A percentile compares a stretch with the other conserved stretches of the same genome.
Conservation (phyloP, 2,329 filamentous ascomycete genomes). For the Beauveria varroae region DNA sequence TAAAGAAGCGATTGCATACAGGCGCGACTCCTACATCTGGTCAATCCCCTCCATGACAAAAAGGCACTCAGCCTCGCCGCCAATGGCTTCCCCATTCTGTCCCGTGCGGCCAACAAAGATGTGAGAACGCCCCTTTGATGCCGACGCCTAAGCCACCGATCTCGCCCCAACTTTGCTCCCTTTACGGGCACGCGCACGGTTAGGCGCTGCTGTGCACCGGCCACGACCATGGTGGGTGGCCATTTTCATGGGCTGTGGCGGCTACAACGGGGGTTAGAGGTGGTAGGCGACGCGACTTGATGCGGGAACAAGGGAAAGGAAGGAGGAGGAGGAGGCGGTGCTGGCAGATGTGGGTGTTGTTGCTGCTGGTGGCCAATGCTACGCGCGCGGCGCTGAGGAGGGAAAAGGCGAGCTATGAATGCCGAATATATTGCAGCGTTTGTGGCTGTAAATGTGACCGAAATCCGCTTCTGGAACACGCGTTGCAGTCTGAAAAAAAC, state of each 20-base stretch:
- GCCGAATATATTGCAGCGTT: not conserved
- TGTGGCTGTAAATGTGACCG: slow-evolving; percentile 4
- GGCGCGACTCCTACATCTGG: too few species aligned
- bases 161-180: slow-evolving; percentile 5
- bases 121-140: too few species aligned
- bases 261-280: slow-evolving; percentile 15
- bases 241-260: slow-evolving; percentile 14
- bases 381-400: too few species aligned
- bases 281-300: not conserved
- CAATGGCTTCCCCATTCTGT: too few species aligned
- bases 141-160: too few species aligned
- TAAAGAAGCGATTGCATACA: too few species aligned
- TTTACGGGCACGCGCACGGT: slow-evolving; percentile 13
- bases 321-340: not conserved
- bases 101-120: too few species aligned
- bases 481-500: not conserved
- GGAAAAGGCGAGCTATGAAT: slow-evolving; percentile 9
- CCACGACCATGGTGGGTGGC: not conserved
- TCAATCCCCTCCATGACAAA: too few species aligned
- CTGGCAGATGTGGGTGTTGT: slow-evolving; percentile 15
- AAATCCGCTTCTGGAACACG: not conserved
- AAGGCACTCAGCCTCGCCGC: too few species aligned
- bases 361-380: too few species aligned
- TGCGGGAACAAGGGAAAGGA: not conserved
- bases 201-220: slow-evolving; percentile 14